Percentiles rank a stretch among this genome's conserved stretches.
Evolutionary conservation across 305 asterid species (phyloP).

Genomic region (Salvia sclarea): DNA sequence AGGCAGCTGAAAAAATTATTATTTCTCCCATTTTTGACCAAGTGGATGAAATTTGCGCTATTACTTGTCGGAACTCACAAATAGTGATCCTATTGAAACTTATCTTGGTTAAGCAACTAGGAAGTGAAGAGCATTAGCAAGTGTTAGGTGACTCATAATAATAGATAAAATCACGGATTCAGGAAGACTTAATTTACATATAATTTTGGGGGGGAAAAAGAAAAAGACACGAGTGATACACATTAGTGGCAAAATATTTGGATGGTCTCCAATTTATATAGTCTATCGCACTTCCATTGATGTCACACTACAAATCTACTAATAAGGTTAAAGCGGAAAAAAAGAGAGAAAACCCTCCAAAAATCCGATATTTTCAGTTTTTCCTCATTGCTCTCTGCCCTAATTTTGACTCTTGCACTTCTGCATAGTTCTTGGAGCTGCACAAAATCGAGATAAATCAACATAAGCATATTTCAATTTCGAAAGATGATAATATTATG

Average conservation of each 20-base stretch:
- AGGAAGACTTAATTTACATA: constrained; percentile 38
- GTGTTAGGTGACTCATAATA: too few relatives aligned
- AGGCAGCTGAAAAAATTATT: constrained; percentile 4
- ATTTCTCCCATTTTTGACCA: constrained; percentile 30
- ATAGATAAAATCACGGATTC: constrained; percentile 1
- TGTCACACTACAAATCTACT: constrained; percentile 38
- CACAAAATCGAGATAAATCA: constrained; percentile 31
- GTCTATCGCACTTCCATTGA: constrained; percentile 39
- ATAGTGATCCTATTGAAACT: neutral
- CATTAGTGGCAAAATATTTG: constrained; percentile 38
- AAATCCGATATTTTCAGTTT: constrained; percentile 14
- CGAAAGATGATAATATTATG: neutral
- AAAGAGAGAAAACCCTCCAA: constrained; percentile 10
- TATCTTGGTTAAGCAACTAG: constrained; percentile 10
- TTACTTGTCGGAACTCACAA: constrained; percentile 22
- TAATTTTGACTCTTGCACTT: constrained; percentile 65
- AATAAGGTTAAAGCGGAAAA: constrained; percentile 25
- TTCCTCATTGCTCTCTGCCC: constrained; percentile 13
- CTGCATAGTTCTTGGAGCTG: constrained; percentile 78
- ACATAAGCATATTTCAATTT: neutral
- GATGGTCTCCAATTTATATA: constrained; percentile 38
- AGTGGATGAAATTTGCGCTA: neutral
- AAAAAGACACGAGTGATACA: constrained; percentile 26
- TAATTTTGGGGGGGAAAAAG: too few relatives aligned
- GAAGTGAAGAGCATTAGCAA: too few relatives aligned